Evolutionary conservation across 352 stramenopile genomes (phyloP), one percentile per base, ranked within the genome.

Genomic region (Pythium sukuiense): DNA sequence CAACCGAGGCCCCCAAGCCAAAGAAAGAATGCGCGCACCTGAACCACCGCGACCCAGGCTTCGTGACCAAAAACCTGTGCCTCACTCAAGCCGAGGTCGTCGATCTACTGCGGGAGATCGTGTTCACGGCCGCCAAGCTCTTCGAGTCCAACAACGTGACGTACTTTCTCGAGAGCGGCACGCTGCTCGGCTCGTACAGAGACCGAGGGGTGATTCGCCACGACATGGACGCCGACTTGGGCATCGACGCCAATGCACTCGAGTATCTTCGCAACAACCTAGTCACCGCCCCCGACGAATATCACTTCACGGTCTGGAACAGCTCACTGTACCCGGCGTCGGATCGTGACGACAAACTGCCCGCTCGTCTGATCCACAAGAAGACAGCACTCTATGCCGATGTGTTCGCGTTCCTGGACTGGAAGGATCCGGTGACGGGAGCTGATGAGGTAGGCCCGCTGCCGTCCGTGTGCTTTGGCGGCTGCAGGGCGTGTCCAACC

Each of bases 391-490:
- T 80, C 20, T 80, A 76, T 46, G 30, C 69, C 14, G 70, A 80
- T 35, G 45, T 80, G 16, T 77, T 80, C 33, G 70, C 67, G 37
- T 80, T 73, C 45, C 30, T 68, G 33, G 60, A 74, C 41, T 67
- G 49, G 43, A 59, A 56, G 8, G 52, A 74, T 24, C 30, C 50
- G 5, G n/a, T 2, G 30, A 49, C 32, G 13, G 35, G 54, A 8
- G 43, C 59, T 16, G 46, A 71, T 27, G 55, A 57, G 26, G 48
- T 65, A 16, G 66, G 65, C 0, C 70, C 73, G 24, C 27, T 69
- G 56, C 61, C 70, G 1, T 71, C 74, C 18, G 58, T 64, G 26
- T 74, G 63, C 55, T 78, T 61, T 37, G 37, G 65, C 35, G 35
- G 35, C 35, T 41, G 35, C 35, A 11, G 9, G 12, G 12, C 7